These are phyloP conservation scores for Termitomyces sp. DNA, from an alignment of 768 basidiomycete genomes.

Conservation along the genomic window DNA sequence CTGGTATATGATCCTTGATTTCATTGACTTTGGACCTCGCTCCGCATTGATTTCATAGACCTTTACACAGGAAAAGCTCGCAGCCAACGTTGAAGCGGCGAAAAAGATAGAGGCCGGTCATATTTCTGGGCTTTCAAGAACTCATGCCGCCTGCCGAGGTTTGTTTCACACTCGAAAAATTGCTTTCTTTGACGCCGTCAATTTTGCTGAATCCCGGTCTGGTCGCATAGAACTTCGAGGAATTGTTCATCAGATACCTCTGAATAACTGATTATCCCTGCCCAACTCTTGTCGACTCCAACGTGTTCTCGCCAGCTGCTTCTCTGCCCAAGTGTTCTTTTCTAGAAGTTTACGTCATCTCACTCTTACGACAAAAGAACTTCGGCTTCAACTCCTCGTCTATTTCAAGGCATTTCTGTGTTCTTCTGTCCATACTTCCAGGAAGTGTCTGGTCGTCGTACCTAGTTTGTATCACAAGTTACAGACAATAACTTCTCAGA, in stretches of 20 bases:
- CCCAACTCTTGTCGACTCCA: background rate
- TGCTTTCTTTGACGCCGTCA: background rate
- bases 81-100: conserved; percentile 10
- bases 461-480: background rate
- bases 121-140: conserved; percentile 18
- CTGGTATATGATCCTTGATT: conserved; percentile 10
- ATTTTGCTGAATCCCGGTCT: conserved; percentile 1
- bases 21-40: background rate
- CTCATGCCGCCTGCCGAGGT: conserved; percentile 19
- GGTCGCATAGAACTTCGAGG: conserved; percentile 13
- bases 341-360: background rate
- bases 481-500: background rate
- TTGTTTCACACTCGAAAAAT: background rate
- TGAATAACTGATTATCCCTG: conserved; percentile 3
- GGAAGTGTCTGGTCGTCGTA: background rate
- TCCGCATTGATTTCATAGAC: conserved; percentile 8
- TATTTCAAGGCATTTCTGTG: background rate
- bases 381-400: background rate
- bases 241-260: conserved; percentile 17
- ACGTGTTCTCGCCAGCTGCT: background rate
- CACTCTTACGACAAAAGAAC: background rate
- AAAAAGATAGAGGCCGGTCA: conserved; percentile 15
- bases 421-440: background rate
- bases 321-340: background rate
- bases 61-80: conserved; percentile 5